Evolutionary conservation across 345 rosid genomes (phyloP).

Genomic region (Eucalyptus cladocalyx): DNA sequence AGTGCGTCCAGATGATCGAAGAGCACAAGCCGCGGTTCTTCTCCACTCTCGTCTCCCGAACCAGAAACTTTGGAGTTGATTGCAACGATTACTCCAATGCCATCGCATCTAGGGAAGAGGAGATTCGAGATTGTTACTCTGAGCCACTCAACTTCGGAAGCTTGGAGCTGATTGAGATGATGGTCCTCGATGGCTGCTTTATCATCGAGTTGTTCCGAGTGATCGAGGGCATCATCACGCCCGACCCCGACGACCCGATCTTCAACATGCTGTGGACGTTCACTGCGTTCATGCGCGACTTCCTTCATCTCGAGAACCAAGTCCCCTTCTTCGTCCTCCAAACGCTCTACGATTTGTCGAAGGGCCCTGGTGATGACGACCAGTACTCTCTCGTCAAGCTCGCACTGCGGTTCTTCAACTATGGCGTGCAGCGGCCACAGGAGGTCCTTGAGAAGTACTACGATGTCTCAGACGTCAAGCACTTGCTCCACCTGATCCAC

Average conservation of each 20-base stretch:
- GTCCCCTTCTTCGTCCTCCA: constrained; percentile 41
- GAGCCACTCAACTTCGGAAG: neutral
- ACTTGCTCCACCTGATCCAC: constrained; percentile 38
- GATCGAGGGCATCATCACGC: constrained; percentile 8
- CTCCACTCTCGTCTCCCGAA: constrained; percentile 1
- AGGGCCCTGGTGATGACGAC: neutral
- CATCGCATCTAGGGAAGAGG: constrained; percentile 1
- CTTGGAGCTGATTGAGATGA: constrained; percentile 17
- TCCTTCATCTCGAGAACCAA: constrained; percentile 47
- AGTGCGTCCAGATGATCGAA: constrained; percentile 22
- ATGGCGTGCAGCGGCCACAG: neutral
- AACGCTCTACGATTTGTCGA: constrained; percentile 6
- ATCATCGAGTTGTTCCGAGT: constrained; percentile 33
- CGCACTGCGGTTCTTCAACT: constrained; percentile 24
- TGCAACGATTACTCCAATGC: neutral
- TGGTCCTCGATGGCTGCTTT: constrained; percentile 54
- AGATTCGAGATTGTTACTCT: constrained; percentile 20
- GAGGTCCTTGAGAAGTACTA: neutral
- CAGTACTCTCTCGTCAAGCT: constrained; percentile 7
- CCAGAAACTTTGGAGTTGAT: neutral
- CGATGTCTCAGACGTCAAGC: constrained; percentile 3
- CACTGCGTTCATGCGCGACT: constrained; percentile 22
- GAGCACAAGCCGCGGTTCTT: constrained; percentile 35
- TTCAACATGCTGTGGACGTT: constrained; percentile 33
- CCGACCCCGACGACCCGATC: constrained; percentile 27